Conservation (phyloP, 1,284 basidiomycete genomes). For the Cryptococcus sp. region DNA sequence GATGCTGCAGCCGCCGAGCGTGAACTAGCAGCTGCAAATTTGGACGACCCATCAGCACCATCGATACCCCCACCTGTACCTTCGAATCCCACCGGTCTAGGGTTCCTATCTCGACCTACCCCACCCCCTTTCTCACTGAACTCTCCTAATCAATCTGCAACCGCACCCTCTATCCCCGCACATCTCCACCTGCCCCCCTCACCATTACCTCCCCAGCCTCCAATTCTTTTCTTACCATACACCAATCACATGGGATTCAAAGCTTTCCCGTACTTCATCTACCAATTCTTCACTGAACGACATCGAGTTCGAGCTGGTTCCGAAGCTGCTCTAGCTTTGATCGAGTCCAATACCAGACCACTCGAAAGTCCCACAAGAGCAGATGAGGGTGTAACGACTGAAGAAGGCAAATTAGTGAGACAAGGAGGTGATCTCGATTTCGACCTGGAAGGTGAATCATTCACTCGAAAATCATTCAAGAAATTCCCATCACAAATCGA, state of each 20-base stretch:
- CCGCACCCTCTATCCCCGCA: constrained; percentile 32
- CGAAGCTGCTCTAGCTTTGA: constrained; percentile 72
- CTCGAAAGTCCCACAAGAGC: constrained; percentile 50
- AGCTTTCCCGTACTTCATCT: constrained; percentile 84
- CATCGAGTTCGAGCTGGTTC: constrained; percentile 70
- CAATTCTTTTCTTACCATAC: constrained; percentile 83
- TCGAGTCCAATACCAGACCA: constrained; percentile 63
- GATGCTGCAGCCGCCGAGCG: constrained; percentile 11
- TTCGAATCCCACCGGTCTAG: constrained; percentile 7
- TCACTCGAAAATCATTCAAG: constrained; percentile 63
- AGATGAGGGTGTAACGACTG: not conserved
- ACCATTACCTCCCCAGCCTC: constrained; percentile 69
- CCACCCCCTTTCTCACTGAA: constrained; percentile 4
- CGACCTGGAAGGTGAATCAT: constrained; percentile 62
- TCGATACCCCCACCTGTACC: constrained; percentile 9
- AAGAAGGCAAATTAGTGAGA: constrained; percentile 5
- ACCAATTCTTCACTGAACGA: constrained; percentile 90
- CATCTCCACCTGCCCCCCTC: constrained; percentile 54
- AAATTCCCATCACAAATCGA: constrained; percentile 61
- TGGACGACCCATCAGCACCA: constrained; percentile 1
- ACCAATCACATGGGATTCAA: constrained; percentile 78
- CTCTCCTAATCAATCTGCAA: constrained; percentile 18
- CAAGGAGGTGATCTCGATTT: constrained; percentile 64
- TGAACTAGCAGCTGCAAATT: not conserved
- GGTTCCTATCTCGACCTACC: constrained; percentile 32